Conservation (phyloP, 2,329 filamentous ascomycete genomes). For the Daldinia eschscholtzii region DNA sequence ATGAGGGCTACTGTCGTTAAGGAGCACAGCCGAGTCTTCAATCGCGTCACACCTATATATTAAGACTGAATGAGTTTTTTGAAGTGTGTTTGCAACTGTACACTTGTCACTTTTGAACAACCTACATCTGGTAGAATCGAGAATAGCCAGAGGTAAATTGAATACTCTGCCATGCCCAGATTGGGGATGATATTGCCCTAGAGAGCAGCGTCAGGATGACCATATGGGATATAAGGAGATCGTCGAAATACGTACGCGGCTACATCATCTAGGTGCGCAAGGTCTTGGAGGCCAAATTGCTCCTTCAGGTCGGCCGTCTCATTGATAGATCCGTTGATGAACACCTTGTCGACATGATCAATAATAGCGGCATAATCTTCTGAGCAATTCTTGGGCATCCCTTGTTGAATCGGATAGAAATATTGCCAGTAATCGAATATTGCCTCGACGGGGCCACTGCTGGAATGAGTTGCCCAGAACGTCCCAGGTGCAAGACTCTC, state of each 20-base stretch:
- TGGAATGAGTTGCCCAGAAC: conserved; percentile 71
- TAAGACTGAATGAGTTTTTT: not conserved
- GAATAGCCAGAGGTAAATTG: conserved; percentile 54
- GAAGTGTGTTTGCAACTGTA: conserved; percentile 45
- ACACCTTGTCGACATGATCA: conserved; percentile 65
- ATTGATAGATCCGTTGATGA: conserved; percentile 57
- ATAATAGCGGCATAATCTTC: conserved; percentile 64
- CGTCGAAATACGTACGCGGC: conserved; percentile 23
- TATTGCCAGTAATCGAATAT: conserved; percentile 71
- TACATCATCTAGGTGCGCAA: conserved; percentile 66
- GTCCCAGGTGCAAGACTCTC: conserved; percentile 65
- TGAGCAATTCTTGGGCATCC: conserved; percentile 71
- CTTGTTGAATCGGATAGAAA: conserved; percentile 66
- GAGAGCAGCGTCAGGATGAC: conserved; percentile 47
- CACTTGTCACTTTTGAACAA: conserved; percentile 34
- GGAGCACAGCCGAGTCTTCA: conserved; percentile 46
- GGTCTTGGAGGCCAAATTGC: conserved; percentile 63
- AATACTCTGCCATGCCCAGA: conserved; percentile 55
- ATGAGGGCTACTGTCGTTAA: conserved; percentile 51
- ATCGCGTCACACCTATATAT: conserved; percentile 48
- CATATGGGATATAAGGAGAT: not conserved
- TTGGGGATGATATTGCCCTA: conserved; percentile 46
- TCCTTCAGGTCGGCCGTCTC: conserved; percentile 62
- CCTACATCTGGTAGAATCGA: conserved; percentile 53
- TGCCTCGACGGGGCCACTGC: conserved; percentile 67